Percentiles rank a stretch among this genome's conserved stretches.
Conservation (phyloP, 306 rosid genomes). For the Clitoria ternatea region DNA sequence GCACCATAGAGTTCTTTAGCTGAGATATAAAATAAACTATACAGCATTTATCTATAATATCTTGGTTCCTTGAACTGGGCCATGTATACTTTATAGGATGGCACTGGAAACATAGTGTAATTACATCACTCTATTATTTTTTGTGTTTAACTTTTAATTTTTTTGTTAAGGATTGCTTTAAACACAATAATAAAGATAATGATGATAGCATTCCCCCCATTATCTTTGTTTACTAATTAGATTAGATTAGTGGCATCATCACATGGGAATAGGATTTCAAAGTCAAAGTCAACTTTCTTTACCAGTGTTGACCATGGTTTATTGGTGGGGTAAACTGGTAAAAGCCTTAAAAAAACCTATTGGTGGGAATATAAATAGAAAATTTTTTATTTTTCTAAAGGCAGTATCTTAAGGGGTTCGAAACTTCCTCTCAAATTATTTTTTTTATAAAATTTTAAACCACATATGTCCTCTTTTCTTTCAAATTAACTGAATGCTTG, state of each 20-base stretch:
- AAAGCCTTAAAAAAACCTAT: too few species aligned
- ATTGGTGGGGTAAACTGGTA: not conserved
- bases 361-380: too few species aligned
- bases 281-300: constrained; percentile 20
- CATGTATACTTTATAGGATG: constrained; percentile 14
- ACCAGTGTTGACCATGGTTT: not conserved
- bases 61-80: constrained; percentile 12
- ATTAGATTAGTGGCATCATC: not conserved
- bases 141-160: not conserved
- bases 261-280: not conserved
- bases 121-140: constrained; percentile 15
- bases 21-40: constrained; percentile 1
- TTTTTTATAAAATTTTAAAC: too few species aligned
- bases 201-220: not conserved
- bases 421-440: too few species aligned
- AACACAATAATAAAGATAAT: not conserved
- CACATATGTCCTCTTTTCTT: too few species aligned
- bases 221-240: not conserved
- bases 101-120: constrained; percentile 31
- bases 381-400: too few species aligned
- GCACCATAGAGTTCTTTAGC: too few species aligned
- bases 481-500: too few species aligned
- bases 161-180: not conserved
- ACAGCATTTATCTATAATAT: constrained; percentile 20
- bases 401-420: too few species aligned